phyloP scores from a whole-genome alignment of 768 basidiomycete species.

The Pleurotus platypus region DNA sequence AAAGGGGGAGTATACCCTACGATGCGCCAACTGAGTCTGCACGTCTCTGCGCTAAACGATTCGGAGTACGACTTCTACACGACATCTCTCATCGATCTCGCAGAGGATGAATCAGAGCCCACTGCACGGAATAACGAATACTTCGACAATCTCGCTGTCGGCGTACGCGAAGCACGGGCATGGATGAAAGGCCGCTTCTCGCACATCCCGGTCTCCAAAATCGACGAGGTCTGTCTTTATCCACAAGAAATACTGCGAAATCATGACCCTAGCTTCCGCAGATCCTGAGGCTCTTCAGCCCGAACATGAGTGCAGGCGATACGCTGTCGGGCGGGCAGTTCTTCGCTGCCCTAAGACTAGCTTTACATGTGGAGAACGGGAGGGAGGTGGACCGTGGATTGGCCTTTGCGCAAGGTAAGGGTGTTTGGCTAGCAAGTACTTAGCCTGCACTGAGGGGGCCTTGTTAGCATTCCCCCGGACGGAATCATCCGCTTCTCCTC shows the following conservation, averaged over 20 bases:
- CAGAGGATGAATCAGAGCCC: constrained; percentile 19
- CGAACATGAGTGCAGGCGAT: constrained; percentile 49
- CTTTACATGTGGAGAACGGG: constrained; percentile 58
- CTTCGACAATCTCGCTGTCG: constrained; percentile 51
- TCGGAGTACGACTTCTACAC: constrained; percentile 70
- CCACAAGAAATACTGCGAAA: background rate
- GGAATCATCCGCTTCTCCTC: constrained; percentile 17
- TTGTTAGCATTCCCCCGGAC: constrained; percentile 11
- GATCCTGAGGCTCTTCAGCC: constrained; percentile 66
- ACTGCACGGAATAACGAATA: constrained; percentile 36
- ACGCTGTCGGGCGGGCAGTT: constrained; percentile 67
- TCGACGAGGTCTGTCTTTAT: constrained; percentile 51
- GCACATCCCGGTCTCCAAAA: constrained; percentile 41
- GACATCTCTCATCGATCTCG: constrained; percentile 50
- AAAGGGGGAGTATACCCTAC: background rate
- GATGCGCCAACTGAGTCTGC: constrained; percentile 64
- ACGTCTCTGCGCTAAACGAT: constrained; percentile 74
- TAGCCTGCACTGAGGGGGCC: background rate
- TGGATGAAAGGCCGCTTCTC: constrained; percentile 75
- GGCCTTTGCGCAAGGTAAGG: constrained; percentile 71
- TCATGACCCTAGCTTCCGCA: constrained; percentile 19
- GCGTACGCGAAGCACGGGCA: constrained; percentile 65
- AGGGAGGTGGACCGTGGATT: constrained; percentile 60
- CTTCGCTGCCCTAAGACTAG: constrained; percentile 69
- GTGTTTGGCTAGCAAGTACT: background rate